Percentiles rank a stretch among this genome's conserved stretches.
Evolutionary conservation across 2,329 filamentous ascomycete species (phyloP).

Genomic region (Mycosphaerelloides madeirae): DNA sequence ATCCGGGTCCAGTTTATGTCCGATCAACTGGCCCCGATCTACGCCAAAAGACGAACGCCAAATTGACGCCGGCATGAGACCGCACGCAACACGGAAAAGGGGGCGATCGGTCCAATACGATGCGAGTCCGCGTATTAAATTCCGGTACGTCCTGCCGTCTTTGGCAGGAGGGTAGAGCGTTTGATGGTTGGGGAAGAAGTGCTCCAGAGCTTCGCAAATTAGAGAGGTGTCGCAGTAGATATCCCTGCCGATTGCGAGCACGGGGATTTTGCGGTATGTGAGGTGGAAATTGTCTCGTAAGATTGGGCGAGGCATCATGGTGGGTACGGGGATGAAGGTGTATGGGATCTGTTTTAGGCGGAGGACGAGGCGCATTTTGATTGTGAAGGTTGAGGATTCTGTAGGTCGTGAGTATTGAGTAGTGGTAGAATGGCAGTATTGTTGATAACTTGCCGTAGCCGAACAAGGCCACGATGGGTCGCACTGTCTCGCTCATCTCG

Average conservation of each 20-base stretch:
- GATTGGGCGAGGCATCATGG: slow-evolving; percentile 38
- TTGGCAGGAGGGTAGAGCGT: slow-evolving; percentile 33
- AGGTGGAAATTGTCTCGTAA: slow-evolving; percentile 35
- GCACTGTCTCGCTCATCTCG: slow-evolving; percentile 5
- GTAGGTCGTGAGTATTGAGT: no score
- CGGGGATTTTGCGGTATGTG: slow-evolving; percentile 37
- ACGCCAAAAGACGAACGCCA: slow-evolving; percentile 38
- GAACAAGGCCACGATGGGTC: slow-evolving; percentile 25
- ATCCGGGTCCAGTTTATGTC: slow-evolving; percentile 34
- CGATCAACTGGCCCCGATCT: slow-evolving; percentile 38
- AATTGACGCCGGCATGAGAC: slow-evolving; percentile 38
- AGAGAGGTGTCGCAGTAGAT: slow-evolving; percentile 35
- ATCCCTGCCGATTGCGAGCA: slow-evolving; percentile 30
- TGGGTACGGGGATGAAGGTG: slow-evolving; percentile 34
- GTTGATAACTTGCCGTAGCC: slow-evolving; percentile 17
- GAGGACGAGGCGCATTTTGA: slow-evolving; percentile 36
- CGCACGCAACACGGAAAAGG: slow-evolving; percentile 38
- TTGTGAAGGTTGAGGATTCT: slow-evolving; percentile 26
- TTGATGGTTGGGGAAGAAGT: slow-evolving; percentile 33
- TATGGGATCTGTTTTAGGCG: slow-evolving; percentile 37
- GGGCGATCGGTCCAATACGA: slow-evolving; percentile 41
- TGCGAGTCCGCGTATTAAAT: slow-evolving; percentile 37
- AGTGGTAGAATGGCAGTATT: no score
- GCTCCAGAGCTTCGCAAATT: slow-evolving; percentile 29
- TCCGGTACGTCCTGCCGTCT: slow-evolving; percentile 33